These are phyloP conservation scores for Taphrina deformans DNA, from an alignment of 1,139 yeast species.

Conservation along the genomic window DNA sequence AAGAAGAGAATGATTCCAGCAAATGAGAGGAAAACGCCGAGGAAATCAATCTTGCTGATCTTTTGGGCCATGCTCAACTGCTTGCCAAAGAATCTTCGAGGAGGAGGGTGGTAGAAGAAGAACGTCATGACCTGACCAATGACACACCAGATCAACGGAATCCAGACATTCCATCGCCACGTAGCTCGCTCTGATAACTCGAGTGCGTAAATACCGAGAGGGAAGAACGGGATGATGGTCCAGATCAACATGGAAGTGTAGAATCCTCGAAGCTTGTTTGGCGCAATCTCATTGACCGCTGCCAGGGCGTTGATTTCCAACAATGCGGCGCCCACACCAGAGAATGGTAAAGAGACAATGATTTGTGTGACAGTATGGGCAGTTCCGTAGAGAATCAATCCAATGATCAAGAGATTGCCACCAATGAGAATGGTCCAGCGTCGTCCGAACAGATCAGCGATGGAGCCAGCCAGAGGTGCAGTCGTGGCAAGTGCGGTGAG, in stretches of 20 bases:
- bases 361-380: slow-evolving; percentile 15
- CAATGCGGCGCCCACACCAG: slow-evolving; percentile 27
- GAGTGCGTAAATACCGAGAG: slow-evolving; percentile 22
- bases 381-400: slow-evolving; percentile 55
- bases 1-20: slow-evolving; percentile 27
- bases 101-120: slow-evolving; percentile 34
- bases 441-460: slow-evolving; percentile 63
- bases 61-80: slow-evolving; percentile 3
- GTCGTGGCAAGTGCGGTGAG: slow-evolving; percentile 27
- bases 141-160: slow-evolving; percentile 22
- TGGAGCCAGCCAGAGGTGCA: slow-evolving; percentile 57
- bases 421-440: slow-evolving; percentile 56
- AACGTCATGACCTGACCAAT: slow-evolving; percentile 29
- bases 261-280: slow-evolving; percentile 28
- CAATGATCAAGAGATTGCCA: slow-evolving; percentile 56
- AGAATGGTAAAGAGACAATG: slow-evolving; percentile 10
- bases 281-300: slow-evolving; percentile 31
- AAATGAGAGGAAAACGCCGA: slow-evolving; percentile 15
- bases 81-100: slow-evolving; percentile 16
- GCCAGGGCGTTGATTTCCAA: slow-evolving; percentile 29
- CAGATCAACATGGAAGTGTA: slow-evolving; percentile 31
- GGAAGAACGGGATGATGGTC: slow-evolving; percentile 29
- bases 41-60: slow-evolving; percentile 9
- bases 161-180: slow-evolving; percentile 31
- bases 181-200: slow-evolving; percentile 22